phyloP scores from a whole-genome alignment of 2,329 filamentous ascomycete species.

The Aspergillus amoenus region DNA sequence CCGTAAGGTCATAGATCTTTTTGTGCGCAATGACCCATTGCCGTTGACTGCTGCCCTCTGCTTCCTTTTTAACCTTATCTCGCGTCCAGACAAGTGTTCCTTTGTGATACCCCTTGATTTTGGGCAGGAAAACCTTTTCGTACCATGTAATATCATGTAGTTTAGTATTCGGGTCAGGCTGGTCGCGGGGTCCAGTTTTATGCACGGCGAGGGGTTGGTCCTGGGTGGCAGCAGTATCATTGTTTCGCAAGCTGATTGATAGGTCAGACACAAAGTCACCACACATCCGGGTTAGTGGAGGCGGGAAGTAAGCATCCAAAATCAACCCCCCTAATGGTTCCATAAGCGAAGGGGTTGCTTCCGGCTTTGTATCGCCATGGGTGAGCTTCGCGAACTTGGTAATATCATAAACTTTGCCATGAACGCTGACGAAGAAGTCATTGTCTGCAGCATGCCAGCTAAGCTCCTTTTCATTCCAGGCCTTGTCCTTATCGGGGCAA shows the following conservation, averaged over 20 bases:
- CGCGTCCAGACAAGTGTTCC: conserved; percentile 76
- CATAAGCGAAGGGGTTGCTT: conserved; percentile 67
- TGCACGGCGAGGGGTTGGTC: conserved; percentile 61
- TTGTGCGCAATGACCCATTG: conserved; percentile 78
- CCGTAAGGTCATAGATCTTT: conserved; percentile 81
- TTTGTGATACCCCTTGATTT: conserved; percentile 82
- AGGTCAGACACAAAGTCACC: conserved; percentile 65
- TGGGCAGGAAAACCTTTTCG: conserved; percentile 67
- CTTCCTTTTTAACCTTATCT: conserved; percentile 61
- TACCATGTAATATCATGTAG: conserved; percentile 76
- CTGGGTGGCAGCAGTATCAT: conserved; percentile 63
- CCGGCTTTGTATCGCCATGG: conserved; percentile 71
- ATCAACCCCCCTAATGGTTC: conserved; percentile 72
- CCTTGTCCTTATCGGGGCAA: conserved; percentile 90
- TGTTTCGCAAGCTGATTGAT: conserved; percentile 51
- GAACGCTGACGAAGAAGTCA: conserved; percentile 85
- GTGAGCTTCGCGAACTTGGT: conserved; percentile 81
- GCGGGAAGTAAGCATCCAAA: conserved; percentile 80
- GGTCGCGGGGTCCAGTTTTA: conserved; percentile 62
- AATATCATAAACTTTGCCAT: conserved; percentile 88
- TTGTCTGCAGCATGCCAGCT: conserved; percentile 65
- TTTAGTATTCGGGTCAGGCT: conserved; percentile 56
- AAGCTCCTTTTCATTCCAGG: conserved; percentile 73
- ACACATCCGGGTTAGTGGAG: conserved; percentile 74
- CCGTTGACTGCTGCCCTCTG: conserved; percentile 63